Base-by-base conservation (phyloP, 2,329 filamentous ascomycete genomes). In the Eurotiales sp. region DNA sequence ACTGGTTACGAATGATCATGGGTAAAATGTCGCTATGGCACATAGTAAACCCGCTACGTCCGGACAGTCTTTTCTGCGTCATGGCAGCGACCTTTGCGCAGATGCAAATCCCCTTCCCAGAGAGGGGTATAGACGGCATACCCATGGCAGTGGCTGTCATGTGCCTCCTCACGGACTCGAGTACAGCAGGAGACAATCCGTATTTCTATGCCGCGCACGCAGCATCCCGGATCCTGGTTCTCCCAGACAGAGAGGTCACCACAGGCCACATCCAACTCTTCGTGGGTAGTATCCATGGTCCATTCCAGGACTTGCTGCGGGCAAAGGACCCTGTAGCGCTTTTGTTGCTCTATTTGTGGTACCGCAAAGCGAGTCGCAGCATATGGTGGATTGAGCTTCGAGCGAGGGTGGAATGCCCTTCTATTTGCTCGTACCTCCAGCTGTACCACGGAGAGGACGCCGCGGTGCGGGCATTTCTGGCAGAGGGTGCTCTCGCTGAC, bases 1-100 rank as follows among this genome's bases (percentile, higher is more conserved):
- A 79, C 58, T 86, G 82, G 83, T 61, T 85, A 2, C 77, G 70
- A 45, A 73, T 85, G 61, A 75, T 71, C 52, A 73, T 79, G 11
- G 79, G 79, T 0, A 85, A 85, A 63, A 73, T 70, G 48, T 71
- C 73, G 3, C 68, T 85, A 1, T 83, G 76, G 74, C 60, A 71
- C 1, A 61, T 83, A 0, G 68, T 76, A 1, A 69, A 83, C 45
- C 77, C 80, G 0, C 53, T 70, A 3, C 68, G 77, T 8, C 58
- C 68, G 0, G 75, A 77, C 15, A 79, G 77, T 47, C 55, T 77
- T 2, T 82, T 82, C 57, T 56, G 34, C 23, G 56, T 61, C 19
- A 61, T 66, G 61, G 52, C 55, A 3, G 52, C 46, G 11, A 60
- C 67, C 1, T 75, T 60, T 55, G 67, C 68, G 23, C 49, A 70